phyloP scores from a whole-genome alignment of 345 rosid species.

The Populus nigra region DNA sequence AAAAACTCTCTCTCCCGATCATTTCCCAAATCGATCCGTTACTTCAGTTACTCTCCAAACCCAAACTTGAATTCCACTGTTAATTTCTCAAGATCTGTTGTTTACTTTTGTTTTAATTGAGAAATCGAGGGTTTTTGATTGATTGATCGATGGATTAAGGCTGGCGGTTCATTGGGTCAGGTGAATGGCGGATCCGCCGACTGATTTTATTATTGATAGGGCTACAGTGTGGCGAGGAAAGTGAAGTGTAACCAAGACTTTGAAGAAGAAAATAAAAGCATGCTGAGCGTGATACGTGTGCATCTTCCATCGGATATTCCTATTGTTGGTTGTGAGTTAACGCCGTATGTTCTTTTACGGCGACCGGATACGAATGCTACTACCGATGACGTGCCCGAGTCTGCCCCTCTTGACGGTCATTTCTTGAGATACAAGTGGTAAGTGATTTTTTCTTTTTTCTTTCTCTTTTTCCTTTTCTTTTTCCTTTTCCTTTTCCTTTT shows the following conservation, averaged over 20 bases:
- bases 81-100: conserved; percentile 1
- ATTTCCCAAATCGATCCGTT: background rate
- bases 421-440: conserved; percentile 92
- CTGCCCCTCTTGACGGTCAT: conserved; percentile 75
- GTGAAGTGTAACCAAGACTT: conserved; percentile 25
- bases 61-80: background rate
- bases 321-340: conserved; percentile 92
- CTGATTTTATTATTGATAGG: conserved; percentile 19
- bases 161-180: conserved; percentile 19
- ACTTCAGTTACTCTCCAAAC: background rate
- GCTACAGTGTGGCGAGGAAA: conserved; percentile 34
- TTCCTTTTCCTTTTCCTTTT: background rate
- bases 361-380: conserved; percentile 58
- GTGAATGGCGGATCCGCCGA: conserved; percentile 39
- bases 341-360: conserved; percentile 83
- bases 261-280: conserved; percentile 36
- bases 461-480: background rate
- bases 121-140: conserved; percentile 17
- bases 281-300: conserved; percentile 92
- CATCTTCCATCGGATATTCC: conserved; percentile 97
- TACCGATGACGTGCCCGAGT: conserved; percentile 80
- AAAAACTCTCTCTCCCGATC: background rate
- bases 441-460: conserved; percentile 19
- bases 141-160: conserved; percentile 7
- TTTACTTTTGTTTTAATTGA: background rate